Percentiles rank a stretch among this genome's conserved stretches.
Conservation (phyloP, 129 eudicot species). For the Chrysanthemum makinoi region DNA sequence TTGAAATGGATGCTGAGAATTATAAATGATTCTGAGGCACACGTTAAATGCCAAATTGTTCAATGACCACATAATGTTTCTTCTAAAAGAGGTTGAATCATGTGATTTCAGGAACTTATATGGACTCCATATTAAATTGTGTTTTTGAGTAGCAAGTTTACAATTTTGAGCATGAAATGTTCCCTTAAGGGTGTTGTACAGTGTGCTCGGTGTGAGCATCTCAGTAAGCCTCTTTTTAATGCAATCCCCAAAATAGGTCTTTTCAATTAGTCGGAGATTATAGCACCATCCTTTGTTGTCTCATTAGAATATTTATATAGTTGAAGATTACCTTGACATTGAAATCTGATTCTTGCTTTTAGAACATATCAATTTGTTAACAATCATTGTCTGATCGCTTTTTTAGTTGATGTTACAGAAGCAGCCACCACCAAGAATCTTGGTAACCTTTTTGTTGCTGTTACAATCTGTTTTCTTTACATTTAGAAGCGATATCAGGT, state of each 20-base stretch:
- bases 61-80: too few relatives aligned
- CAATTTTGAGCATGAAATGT: not conserved
- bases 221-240: constrained; percentile 4
- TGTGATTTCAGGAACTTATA: constrained; percentile 34
- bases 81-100: constrained; percentile 57
- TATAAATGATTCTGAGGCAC: too few relatives aligned
- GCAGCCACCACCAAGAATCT: too few relatives aligned
- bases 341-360: not conserved
- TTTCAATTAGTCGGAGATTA: not conserved
- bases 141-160: not conserved
- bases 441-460: too few relatives aligned
- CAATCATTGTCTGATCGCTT: too few relatives aligned
- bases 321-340: constrained; percentile 2
- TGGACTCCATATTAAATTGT: constrained; percentile 52
- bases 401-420: too few relatives aligned
- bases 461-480: too few relatives aligned
- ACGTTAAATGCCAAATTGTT: too few relatives aligned
- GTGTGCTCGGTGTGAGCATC: not conserved
- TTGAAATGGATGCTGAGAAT: too few relatives aligned
- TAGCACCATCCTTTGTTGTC: not conserved
- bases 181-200: constrained; percentile 6
- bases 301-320: not conserved
- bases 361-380: too few relatives aligned
- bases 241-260: constrained; percentile 4
- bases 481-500: too few relatives aligned